phyloP scores from a whole-genome alignment of 2,329 filamentous ascomycete species.

The Fusarium compactum region DNA sequence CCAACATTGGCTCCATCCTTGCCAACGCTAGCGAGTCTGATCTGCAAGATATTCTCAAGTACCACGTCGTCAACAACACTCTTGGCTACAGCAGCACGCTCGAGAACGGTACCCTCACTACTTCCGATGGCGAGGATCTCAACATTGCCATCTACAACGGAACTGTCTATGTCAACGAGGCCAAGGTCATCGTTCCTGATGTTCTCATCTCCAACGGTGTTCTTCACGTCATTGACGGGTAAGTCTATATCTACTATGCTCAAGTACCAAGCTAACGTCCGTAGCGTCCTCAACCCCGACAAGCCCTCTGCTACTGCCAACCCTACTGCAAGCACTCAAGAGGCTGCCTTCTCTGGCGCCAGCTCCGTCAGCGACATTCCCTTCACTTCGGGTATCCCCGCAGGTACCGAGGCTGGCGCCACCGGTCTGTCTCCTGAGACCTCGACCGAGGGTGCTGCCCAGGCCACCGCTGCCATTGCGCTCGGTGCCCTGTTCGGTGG shows the following conservation, averaged over 20 bases:
- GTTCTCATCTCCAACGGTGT: conserved; percentile 68
- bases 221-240: conserved; percentile 69
- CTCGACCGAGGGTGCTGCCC: conserved; percentile 37
- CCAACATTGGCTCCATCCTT: conserved; percentile 63
- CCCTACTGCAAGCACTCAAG: conserved; percentile 53
- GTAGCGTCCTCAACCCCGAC: conserved; percentile 60
- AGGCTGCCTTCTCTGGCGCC: conserved; percentile 66
- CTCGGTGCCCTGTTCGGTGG: conserved; percentile 44
- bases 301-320: conserved; percentile 52
- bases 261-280: conserved; percentile 49
- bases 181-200: conserved; percentile 62
- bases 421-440: conserved; percentile 34
- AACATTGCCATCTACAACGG: conserved; percentile 58
- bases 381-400: conserved; percentile 65
- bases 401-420: conserved; percentile 18
- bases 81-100: conserved; percentile 55
- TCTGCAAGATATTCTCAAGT: conserved; percentile 65
- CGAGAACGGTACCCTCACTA: conserved; percentile 32
- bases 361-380: conserved; percentile 60
- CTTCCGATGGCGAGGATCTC: conserved; percentile 51
- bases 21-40: conserved; percentile 58
- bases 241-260: conserved; percentile 39
- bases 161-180: conserved; percentile 52
- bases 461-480: conserved; percentile 43
- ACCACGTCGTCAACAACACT: conserved; percentile 70